Evolutionary conservation across 768 basidiomycete species (phyloP).

Genomic region (Termitomyces sp.): DNA sequence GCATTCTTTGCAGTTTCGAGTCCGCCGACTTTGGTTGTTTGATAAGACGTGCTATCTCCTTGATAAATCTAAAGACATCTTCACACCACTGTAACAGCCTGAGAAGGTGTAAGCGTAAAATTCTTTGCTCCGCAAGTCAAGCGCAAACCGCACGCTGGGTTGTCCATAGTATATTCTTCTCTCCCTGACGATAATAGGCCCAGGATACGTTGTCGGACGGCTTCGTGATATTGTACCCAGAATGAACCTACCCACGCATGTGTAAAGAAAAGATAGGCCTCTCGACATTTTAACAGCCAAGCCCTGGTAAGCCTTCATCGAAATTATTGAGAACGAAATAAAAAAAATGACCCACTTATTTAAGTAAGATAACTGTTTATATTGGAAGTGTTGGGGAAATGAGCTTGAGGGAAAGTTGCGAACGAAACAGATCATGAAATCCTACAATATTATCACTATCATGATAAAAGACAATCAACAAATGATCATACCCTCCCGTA

Average conservation of each 20-base stretch:
- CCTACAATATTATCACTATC: background rate
- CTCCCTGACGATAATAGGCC: background rate
- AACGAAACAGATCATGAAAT: background rate
- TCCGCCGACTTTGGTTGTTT: background rate
- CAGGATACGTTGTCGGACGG: background rate
- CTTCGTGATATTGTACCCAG: constrained; percentile 8
- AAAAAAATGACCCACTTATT: background rate
- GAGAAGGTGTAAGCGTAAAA: background rate
- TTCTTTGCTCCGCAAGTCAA: background rate
- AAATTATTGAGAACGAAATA: background rate
- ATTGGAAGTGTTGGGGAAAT: background rate
- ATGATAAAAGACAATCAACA: background rate
- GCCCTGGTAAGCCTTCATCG: background rate
- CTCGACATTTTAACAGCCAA: background rate
- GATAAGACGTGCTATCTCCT: background rate
- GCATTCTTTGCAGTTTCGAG: background rate
- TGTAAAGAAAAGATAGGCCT: constrained; percentile 2
- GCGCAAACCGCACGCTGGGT: background rate
- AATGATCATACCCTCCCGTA: constrained; percentile 6
- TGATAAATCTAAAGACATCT: constrained; percentile 4
- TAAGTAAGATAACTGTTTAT: background rate
- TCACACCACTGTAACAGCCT: constrained; percentile 9
- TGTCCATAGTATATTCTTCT: background rate
- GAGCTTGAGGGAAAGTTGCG: background rate
- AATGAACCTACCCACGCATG: background rate